A percentile compares a stretch with the other conserved stretches of the same genome.
Conservation (phyloP, 225 moss, liverwort and hornwort species). For the Climacium dendroides region DNA sequence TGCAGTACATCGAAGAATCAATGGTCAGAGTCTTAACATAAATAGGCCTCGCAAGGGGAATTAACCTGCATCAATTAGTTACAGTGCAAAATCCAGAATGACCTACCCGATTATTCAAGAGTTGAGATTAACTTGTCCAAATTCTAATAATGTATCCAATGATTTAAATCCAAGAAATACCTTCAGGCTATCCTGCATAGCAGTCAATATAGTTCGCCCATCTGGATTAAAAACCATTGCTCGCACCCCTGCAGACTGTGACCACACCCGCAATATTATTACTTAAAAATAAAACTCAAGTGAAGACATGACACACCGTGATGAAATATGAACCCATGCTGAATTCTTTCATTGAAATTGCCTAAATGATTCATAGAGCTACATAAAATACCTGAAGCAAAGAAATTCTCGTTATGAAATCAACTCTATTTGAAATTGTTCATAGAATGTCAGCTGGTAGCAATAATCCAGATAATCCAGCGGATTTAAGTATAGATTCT, state of each 20-base stretch:
- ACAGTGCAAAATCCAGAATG: not conserved
- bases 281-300: not conserved
- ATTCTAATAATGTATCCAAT: not conserved
- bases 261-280: not conserved
- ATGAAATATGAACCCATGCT: not conserved
- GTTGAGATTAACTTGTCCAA: not conserved
- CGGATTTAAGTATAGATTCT: not conserved
- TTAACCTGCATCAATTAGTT: not conserved
- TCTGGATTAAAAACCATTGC: conserved; percentile 98
- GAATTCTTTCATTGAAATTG: not conserved
- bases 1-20: not conserved
- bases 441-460: not conserved
- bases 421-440: not conserved
- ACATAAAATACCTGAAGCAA: not conserved
- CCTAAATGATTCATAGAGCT: not conserved
- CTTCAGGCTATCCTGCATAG: conserved; percentile 97
- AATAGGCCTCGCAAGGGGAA: not conserved
- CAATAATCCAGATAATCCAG: not conserved
- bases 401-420: not conserved
- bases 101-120: not conserved
- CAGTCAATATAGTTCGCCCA: conserved; percentile 82
- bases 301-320: not conserved
- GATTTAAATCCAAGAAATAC: conserved; percentile 9
- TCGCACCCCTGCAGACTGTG: conserved; percentile 82
- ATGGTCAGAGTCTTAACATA: not conserved